phyloP scores from a whole-genome alignment of 2,329 filamentous ascomycete species.

The Fusarium tuaranense region DNA sequence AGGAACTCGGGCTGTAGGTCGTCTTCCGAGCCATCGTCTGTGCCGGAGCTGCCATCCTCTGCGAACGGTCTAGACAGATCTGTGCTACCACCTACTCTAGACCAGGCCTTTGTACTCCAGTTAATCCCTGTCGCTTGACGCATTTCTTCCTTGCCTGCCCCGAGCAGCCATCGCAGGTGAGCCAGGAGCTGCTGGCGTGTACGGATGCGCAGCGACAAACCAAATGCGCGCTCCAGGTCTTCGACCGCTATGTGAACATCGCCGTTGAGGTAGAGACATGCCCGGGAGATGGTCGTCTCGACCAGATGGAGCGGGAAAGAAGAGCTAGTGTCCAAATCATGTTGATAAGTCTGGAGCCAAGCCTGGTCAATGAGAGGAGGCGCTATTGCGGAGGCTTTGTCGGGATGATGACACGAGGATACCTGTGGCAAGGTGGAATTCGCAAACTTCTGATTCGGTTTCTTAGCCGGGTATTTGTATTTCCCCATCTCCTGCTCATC shows the following conservation, averaged over 20 bases:
- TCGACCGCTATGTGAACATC: not conserved
- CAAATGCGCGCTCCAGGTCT: constrained; percentile 8
- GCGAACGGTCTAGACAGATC: not conserved
- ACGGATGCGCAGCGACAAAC: not conserved
- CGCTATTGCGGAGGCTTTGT: not conserved
- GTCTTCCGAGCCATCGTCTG: not conserved
- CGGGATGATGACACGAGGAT: not conserved
- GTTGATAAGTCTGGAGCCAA: not conserved
- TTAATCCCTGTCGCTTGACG: constrained; percentile 4
- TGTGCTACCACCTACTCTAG: not conserved
- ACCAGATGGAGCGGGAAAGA: constrained; percentile 1
- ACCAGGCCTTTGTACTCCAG: not conserved
- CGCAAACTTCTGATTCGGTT: not conserved
- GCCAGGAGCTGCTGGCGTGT: not conserved
- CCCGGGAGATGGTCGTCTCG: not conserved
- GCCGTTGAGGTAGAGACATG: not conserved
- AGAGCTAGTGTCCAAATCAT: not conserved
- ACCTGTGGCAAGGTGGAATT: not conserved
- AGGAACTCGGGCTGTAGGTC: not conserved
- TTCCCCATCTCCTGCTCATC: not conserved
- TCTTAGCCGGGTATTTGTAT: not conserved
- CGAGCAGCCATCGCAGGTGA: not conserved
- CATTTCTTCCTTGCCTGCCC: constrained; percentile 1
- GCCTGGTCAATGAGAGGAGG: not conserved
- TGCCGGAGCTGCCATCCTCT: not conserved